These are phyloP conservation scores for Rhodotorula sp. DNA, from an alignment of 1,284 basidiomycete genomes.

Conservation along the genomic window DNA sequence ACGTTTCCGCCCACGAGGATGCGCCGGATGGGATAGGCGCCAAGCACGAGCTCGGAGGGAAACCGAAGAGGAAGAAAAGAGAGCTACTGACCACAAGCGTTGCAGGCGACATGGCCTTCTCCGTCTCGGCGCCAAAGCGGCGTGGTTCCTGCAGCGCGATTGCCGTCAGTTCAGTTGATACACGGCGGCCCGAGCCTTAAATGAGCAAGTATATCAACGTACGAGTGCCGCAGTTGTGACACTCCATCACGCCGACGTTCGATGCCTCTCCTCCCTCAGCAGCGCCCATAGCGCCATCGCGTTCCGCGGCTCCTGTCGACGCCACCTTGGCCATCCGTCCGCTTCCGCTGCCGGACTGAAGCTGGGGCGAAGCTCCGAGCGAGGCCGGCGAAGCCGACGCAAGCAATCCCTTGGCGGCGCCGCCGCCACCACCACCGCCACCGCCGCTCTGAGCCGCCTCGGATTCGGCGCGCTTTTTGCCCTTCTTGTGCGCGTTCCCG, in stretches of 20 bases:
- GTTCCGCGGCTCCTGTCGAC: not conserved
- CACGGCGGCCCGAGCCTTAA: not conserved
- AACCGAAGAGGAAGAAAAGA: slow-evolving; percentile 49
- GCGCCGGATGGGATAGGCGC: too few species aligned
- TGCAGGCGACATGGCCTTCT: slow-evolving; percentile 82
- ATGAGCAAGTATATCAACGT: not conserved
- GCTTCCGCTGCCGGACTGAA: too few species aligned
- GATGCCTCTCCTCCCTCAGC: slow-evolving; percentile 2
- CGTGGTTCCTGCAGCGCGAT: slow-evolving; percentile 60
- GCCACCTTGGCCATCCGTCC: too few species aligned
- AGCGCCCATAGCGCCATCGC: not conserved
- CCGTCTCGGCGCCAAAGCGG: slow-evolving; percentile 92
- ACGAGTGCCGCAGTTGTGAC: slow-evolving; percentile 46
- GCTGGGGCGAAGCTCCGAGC: too few species aligned
- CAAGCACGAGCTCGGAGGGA: too few species aligned
- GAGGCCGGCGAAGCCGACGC: too few species aligned
- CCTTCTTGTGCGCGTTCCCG: slow-evolving; percentile 5
- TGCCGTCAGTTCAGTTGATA: not conserved
- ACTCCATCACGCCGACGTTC: slow-evolving; percentile 42
- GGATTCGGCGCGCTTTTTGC: not conserved
- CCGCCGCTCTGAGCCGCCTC: not conserved
- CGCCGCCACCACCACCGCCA: not conserved
- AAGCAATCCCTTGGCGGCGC: not conserved
- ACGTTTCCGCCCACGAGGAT: too few species aligned
- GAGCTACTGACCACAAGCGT: slow-evolving; percentile 72